Percentiles rank a stretch among this genome's conserved stretches.
Evolutionary conservation across 345 rosid species (phyloP).

Genomic region (Crucihimalaya himalaica): DNA sequence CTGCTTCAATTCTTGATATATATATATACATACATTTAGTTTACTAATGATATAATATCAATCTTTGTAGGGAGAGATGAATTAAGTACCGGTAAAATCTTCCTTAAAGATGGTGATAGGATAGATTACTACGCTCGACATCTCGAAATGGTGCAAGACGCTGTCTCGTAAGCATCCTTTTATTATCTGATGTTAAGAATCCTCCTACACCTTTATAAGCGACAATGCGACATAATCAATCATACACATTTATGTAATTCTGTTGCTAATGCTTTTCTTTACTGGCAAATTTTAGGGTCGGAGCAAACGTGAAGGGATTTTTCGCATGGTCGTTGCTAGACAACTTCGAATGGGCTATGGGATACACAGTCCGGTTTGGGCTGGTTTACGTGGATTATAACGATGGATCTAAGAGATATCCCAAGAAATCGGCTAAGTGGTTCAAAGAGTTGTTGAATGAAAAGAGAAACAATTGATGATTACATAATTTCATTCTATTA

Average conservation of each 20-base stretch:
- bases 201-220: background rate
- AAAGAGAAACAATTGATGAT: slow-evolving; percentile 30
- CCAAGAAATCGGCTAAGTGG: slow-evolving; percentile 41
- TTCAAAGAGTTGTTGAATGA: slow-evolving; percentile 24
- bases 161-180: slow-evolving; percentile 43
- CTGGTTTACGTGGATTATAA: slow-evolving; percentile 46
- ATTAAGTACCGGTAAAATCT: slow-evolving; percentile 16
- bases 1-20: background rate
- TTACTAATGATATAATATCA: background rate
- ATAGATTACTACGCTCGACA: slow-evolving; percentile 42
- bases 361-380: slow-evolving; percentile 47
- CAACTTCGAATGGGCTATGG: slow-evolving; percentile 48
- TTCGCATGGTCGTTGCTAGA: slow-evolving; percentile 52
- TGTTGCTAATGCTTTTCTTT: slow-evolving; percentile 4
- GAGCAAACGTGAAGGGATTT: slow-evolving; percentile 49
- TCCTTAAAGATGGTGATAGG: slow-evolving; percentile 37
- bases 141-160: slow-evolving; percentile 39
- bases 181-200: background rate
- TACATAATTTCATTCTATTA: background rate
- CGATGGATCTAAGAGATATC: slow-evolving; percentile 39
- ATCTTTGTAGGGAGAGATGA: slow-evolving; percentile 41
- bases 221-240: background rate
- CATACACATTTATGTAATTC: background rate
- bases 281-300: slow-evolving; percentile 37
- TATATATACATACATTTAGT: background rate